A percentile compares a stretch with the other conserved stretches of the same genome.
Evolutionary conservation across 768 basidiomycete genomes (phyloP).

Genomic region (Leccinum variicolor): DNA sequence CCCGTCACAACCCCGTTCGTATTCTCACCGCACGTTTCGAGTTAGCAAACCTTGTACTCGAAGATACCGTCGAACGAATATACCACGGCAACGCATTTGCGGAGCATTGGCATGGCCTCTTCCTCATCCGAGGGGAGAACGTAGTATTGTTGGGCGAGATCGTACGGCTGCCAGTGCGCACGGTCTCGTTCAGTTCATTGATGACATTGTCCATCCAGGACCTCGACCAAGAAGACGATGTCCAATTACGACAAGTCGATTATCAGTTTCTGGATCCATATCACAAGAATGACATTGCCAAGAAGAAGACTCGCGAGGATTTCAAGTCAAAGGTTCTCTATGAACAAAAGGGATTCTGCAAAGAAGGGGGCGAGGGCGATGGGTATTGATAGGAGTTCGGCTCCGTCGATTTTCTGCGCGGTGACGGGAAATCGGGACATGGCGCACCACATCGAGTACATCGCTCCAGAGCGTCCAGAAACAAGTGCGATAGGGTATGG

Average conservation of each 20-base stretch:
- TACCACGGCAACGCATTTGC: slow-evolving; percentile 87
- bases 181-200: slow-evolving; percentile 1
- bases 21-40: slow-evolving; percentile 1
- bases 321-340: slow-evolving; percentile 78
- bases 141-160: slow-evolving; percentile 97
- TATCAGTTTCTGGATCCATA: slow-evolving; percentile 66
- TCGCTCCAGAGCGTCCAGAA: slow-evolving; percentile 10
- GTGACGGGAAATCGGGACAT: slow-evolving; percentile 4
- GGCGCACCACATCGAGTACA: slow-evolving; percentile 16
- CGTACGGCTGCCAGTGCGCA: slow-evolving; percentile 47
- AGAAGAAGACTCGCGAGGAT: slow-evolving; percentile 79
- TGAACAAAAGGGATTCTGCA: slow-evolving; percentile 86
- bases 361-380: slow-evolving; percentile 95
- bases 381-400: slow-evolving; percentile 58
- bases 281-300: slow-evolving; percentile 69
- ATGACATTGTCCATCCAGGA: slow-evolving; percentile 50
- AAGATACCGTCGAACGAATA: slow-evolving; percentile 94
- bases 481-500: slow-evolving; percentile 22
- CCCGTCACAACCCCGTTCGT: not conserved
- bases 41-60: slow-evolving; percentile 93
- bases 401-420: slow-evolving; percentile 10
- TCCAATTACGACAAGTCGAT: slow-evolving; percentile 74
- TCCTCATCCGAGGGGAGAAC: slow-evolving; percentile 96
- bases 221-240: slow-evolving; percentile 87
- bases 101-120: slow-evolving; percentile 84